Base-by-base conservation (phyloP, 768 basidiomycete genomes). In the Lactarius evosmus region DNA sequence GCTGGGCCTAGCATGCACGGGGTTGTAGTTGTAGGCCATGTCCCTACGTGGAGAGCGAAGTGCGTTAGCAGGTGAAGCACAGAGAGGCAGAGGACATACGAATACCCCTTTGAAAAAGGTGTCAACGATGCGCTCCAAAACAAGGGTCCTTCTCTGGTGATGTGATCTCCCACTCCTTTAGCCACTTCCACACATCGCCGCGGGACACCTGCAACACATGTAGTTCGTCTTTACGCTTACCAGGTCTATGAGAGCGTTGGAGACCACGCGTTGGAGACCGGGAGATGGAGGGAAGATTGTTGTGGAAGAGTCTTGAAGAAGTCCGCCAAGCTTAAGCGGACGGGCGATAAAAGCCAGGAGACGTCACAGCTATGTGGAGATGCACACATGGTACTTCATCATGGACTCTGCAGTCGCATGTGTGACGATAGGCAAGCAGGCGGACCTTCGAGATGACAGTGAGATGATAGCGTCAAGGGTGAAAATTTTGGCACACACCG, bases 321-420 rank as follows among this genome's bases (percentile, higher is more conserved):
- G 72, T 91, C 93, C 27, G 92, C 86, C 11, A 93, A 76, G 70
- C 92, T 94, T 67, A 12, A 62, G 41, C 49, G 55, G 29, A 57
- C 67, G 2, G 30, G 51, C 27, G 56, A 25, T 4, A 11, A 7
- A 51, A 14, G 16, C 8, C 1, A 22, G 16, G 16, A 32, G 6
- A 25, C 32, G 7, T 6, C 58, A 16, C 33, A n/a, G n/a, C 5
- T 8, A 55, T 19, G 30, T 11, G n/a, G 16, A 59, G 14, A 73
- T 87, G 62, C 69, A 93, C 92, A 91, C 79, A 75, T 88, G 87
- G 75, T 89, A 93, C 77, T 87, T 91, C 69, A 85, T 77, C 9
- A 81, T 70, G 22, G 83, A 67, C 32, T 79, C 81, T 62, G 83
- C 81, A 30, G 83, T 73, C 19, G 86, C 79, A 11, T 83, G 77